Conservation (phyloP, 441 rosid species). For the Manihot esculenta region DNA sequence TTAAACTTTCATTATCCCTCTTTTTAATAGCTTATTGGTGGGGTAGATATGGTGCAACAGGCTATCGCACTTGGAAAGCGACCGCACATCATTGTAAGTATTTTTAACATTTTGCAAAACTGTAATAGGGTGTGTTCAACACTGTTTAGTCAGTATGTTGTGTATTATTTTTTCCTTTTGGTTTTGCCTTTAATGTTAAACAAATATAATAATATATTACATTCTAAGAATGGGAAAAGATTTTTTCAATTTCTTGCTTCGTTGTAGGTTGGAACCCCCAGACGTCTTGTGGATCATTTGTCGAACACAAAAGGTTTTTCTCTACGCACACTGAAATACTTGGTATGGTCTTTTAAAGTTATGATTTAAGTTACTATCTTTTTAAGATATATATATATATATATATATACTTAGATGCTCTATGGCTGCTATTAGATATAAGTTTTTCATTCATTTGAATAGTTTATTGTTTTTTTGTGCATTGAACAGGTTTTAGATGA, state of each 20-base stretch:
- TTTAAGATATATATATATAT: no score
- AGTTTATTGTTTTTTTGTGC: constrained; percentile 7
- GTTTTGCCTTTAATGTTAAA: neutral
- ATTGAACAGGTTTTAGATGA: constrained; percentile 88
- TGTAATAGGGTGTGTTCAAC: neutral
- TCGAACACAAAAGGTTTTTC: constrained; percentile 88
- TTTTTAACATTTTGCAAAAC: neutral
- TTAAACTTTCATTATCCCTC: neutral
- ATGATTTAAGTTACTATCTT: neutral
- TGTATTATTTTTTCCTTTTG: neutral
- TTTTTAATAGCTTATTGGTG: constrained; percentile 81
- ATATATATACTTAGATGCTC: no score
- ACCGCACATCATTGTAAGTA: constrained; percentile 82
- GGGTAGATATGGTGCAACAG: constrained; percentile 86
- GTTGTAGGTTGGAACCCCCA: constrained; percentile 87
- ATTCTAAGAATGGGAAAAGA: neutral
- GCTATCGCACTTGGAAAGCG: constrained; percentile 69
- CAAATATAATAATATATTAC: neutral
- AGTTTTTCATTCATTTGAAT: neutral
- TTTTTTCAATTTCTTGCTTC: neutral
- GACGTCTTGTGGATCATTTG: constrained; percentile 89
- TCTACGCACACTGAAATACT: constrained; percentile 66
- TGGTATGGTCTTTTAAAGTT: no score
- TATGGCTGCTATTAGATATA: no score
- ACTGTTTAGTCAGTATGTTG: neutral